A percentile compares a stretch with the other conserved stretches of the same genome.
Conservation (phyloP, 495 filamentous ascomycete species). For the Neurospora sp. region DNA sequence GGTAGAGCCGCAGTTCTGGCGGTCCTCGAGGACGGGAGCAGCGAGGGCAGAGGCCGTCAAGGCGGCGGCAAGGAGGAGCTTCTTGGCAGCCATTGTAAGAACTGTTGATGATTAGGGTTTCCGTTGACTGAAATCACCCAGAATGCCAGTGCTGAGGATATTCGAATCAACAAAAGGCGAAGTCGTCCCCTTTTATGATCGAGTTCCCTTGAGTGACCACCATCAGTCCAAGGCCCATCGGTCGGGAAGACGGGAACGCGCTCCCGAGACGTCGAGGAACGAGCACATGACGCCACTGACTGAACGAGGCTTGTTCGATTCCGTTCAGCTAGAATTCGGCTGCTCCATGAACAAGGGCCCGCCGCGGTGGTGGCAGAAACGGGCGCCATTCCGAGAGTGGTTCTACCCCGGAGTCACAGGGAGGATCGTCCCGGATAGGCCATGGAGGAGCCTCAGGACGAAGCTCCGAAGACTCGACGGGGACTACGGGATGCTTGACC, state of each 20-base stretch:
- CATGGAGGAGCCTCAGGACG: background rate
- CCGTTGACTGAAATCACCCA: background rate
- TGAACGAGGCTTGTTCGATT: background rate
- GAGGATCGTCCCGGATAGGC: constrained; percentile 12
- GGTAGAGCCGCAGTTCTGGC: constrained; percentile 23
- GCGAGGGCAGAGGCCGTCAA: constrained; percentile 27
- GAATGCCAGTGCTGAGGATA: constrained; percentile 2
- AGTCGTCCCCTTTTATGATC: background rate
- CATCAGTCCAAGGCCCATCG: background rate
- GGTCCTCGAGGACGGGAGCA: constrained; percentile 32
- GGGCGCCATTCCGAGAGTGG: background rate
- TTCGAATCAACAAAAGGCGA: background rate
- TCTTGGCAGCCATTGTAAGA: constrained; percentile 18
- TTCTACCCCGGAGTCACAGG: background rate
- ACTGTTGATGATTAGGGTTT: background rate
- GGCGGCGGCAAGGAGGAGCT: constrained; percentile 21
- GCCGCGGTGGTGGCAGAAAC: background rate
- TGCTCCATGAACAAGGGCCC: background rate
- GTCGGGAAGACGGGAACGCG: constrained; percentile 19
- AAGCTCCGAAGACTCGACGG: background rate
- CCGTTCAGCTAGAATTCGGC: background rate
- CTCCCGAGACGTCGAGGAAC: constrained; percentile 1
- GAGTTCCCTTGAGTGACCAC: background rate
- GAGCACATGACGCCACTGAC: background rate
- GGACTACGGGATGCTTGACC: background rate